Conservation (phyloP, 345 rosid genomes). For the Sonneratia caseolaris region DNA sequence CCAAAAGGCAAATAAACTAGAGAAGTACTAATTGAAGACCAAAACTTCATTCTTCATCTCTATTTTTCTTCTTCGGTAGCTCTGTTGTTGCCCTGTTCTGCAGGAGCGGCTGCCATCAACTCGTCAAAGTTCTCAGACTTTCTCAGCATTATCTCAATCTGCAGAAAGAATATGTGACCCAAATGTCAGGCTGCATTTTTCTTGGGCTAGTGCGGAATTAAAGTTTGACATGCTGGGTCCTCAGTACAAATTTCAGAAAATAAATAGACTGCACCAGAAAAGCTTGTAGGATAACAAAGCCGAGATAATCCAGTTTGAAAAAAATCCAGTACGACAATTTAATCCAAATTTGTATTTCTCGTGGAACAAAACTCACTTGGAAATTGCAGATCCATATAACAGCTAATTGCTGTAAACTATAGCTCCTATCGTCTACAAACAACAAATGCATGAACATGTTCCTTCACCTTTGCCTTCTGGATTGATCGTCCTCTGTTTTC, state of each 20-base stretch:
- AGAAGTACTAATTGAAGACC: background rate
- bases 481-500: constrained; percentile 67
- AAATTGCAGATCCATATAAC: background rate
- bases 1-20: background rate
- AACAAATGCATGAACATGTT: background rate
- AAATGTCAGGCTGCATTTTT: background rate
- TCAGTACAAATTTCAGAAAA: too few relatives aligned
- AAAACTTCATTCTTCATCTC: background rate
- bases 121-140: constrained; percentile 84
- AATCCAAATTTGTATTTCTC: too few relatives aligned
- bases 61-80: constrained; percentile 12
- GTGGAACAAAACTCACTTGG: too few relatives aligned
- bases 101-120: constrained; percentile 71
- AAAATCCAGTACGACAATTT: too few relatives aligned
- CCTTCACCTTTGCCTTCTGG: constrained; percentile 72
- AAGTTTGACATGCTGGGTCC: too few relatives aligned
- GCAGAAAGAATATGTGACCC: background rate
- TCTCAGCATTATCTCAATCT: constrained; percentile 71
- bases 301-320: too few relatives aligned
- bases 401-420: background rate
- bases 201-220: background rate
- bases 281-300: too few relatives aligned
- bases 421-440: background rate
- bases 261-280: too few relatives aligned
- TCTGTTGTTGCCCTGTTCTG: constrained; percentile 32